A percentile compares a stretch with the other conserved stretches of the same genome.
Conservation (phyloP, 805 yeast species). For the Candida patagonica region DNA sequence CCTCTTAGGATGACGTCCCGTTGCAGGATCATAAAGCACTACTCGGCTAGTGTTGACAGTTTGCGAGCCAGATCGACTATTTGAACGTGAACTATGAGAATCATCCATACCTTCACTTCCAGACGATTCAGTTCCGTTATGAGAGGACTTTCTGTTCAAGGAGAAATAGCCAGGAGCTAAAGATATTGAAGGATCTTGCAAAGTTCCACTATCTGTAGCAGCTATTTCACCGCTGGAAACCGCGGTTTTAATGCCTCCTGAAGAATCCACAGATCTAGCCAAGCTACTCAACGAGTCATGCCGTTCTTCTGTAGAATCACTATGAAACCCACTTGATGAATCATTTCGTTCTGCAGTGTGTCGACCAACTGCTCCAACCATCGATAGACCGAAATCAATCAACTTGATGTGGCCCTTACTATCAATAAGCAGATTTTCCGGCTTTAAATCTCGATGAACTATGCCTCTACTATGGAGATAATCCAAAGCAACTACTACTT, state of each 20-base stretch:
- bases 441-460: conserved; percentile 91
- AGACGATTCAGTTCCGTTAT: conserved; percentile 5
- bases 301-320: neutral
- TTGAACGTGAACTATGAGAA: conserved; percentile 27
- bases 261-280: neutral
- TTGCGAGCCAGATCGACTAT: conserved; percentile 6
- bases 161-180: conserved; percentile 23
- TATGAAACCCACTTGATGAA: neutral
- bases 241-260: conserved; percentile 7
- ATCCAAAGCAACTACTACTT: conserved; percentile 81
- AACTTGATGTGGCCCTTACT: conserved; percentile 79
- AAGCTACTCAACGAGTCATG: neutral
- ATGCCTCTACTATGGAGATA: conserved; percentile 84
- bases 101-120: conserved; percentile 21
- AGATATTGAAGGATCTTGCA: conserved; percentile 20
- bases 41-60: conserved; percentile 1
- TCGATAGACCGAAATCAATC: conserved; percentile 89
- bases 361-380: conserved; percentile 81
- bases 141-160: conserved; percentile 6
- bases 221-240: conserved; percentile 8
- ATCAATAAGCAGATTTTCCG: conserved; percentile 86
- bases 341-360: conserved; percentile 1
- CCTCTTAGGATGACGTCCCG: conserved; percentile 43
- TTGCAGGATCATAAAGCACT: conserved; percentile 60
- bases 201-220: conserved; percentile 6